Percentiles rank a stretch among this genome's conserved stretches.
phyloP scores from a whole-genome alignment of 2,329 filamentous ascomycete species.

The Orbilia blumenaviensis region DNA sequence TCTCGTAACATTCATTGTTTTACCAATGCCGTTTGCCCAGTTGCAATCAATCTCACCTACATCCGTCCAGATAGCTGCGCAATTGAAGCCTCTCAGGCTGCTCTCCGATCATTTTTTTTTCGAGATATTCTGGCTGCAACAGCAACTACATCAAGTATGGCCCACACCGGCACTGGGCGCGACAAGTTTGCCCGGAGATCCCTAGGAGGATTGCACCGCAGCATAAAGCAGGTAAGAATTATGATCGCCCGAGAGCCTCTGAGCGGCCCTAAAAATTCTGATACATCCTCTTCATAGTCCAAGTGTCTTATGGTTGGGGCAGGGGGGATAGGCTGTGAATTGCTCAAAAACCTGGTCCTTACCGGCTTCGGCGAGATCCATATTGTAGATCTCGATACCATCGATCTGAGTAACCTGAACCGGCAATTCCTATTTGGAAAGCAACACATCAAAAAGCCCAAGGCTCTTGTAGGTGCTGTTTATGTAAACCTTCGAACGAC shows the following conservation, averaged over 20 bases:
- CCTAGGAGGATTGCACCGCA: conserved; percentile 70
- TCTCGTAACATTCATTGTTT: too few relatives aligned
- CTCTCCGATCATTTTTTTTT: background rate
- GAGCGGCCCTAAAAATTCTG: background rate
- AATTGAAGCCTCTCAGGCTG: background rate
- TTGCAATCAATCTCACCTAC: background rate
- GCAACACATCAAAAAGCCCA: conserved; percentile 97
- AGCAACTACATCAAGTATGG: conserved; percentile 1
- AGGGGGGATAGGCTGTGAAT: conserved; percentile 95
- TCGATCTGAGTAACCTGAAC: conserved; percentile 96
- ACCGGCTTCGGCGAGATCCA: conserved; percentile 92
- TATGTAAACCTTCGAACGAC: conserved; percentile 3
- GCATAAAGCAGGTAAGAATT: conserved; percentile 72
- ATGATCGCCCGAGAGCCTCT: conserved; percentile 4
- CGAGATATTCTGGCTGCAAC: too few relatives aligned
- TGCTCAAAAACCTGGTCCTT: conserved; percentile 94
- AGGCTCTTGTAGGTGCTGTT: conserved; percentile 76
- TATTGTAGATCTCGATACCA: conserved; percentile 96
- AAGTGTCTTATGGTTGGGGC: conserved; percentile 93
- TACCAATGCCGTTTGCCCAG: too few relatives aligned
- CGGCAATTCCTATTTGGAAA: conserved; percentile 96
- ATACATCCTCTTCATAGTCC: conserved; percentile 67
- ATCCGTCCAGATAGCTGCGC: too few relatives aligned
- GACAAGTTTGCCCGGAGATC: conserved; percentile 66
- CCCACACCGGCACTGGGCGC: conserved; percentile 2